Percentiles rank a stretch among this genome's conserved stretches.
Evolutionary conservation across 2,329 filamentous ascomycete species (phyloP).

Genomic region (Colletotrichum viniferum): DNA sequence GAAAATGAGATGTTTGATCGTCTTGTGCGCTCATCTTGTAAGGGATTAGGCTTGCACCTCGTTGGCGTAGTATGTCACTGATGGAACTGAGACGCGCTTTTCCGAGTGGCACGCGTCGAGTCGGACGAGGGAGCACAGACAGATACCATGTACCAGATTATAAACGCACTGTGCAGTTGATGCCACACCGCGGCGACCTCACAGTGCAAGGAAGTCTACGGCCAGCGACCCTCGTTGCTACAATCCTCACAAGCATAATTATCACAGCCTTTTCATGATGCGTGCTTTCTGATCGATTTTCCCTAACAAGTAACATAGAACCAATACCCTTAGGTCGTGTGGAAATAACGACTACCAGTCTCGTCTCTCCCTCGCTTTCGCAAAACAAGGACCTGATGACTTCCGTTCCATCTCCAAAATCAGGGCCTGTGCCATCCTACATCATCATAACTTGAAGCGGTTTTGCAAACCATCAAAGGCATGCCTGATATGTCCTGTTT

Average conservation of each 20-base stretch:
- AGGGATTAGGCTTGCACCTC: neutral
- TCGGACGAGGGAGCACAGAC: neutral
- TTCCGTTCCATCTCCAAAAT: neutral
- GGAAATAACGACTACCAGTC: slow-evolving; percentile 17
- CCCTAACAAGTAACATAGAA: slow-evolving; percentile 8
- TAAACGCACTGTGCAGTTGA: neutral
- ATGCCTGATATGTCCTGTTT: neutral
- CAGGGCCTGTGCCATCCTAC: slow-evolving; percentile 11
- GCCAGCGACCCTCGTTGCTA: neutral
- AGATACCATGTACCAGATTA: neutral
- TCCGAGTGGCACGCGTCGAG: neutral
- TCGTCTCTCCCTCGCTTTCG: neutral
- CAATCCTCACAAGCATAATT: neutral
- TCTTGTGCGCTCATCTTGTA: slow-evolving; percentile 3
- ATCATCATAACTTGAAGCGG: slow-evolving; percentile 11
- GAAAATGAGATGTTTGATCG: neutral
- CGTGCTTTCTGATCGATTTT: neutral
- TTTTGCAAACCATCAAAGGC: neutral
- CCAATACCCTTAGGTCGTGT: slow-evolving; percentile 9
- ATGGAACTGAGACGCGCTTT: slow-evolving; percentile 1
- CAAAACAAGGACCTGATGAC: slow-evolving; percentile 8
- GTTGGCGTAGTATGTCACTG: neutral
- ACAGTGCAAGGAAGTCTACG: neutral
- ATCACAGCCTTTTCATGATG: neutral
- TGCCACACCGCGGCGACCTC: accelerated